Evolutionary conservation across 2,329 filamentous ascomycete genomes (phyloP).

Genomic region (Stachybotrys elegans): DNA sequence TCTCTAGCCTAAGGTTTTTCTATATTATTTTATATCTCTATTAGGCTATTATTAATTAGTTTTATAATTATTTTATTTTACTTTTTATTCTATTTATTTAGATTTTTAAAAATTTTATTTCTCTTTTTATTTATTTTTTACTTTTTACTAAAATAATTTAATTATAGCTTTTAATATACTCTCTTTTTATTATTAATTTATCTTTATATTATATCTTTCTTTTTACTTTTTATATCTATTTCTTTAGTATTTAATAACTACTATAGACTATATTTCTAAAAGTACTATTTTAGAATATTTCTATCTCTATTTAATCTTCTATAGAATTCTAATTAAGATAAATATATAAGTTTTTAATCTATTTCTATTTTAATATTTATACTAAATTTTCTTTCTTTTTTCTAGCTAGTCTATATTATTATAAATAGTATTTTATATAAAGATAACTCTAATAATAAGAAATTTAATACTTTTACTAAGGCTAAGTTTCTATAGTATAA

Average conservation of each 20-base stretch:
- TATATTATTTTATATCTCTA: too few relatives aligned
- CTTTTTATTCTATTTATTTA: conserved; percentile 1
- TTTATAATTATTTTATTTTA: conserved; percentile 1
- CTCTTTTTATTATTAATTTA: conserved; percentile 1
- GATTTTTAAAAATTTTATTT: conserved; percentile 1
- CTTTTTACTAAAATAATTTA: conserved; percentile 1
- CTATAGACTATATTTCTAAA: conserved; percentile 2
- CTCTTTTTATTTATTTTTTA: conserved; percentile 1
- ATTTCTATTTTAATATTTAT: conserved; percentile 2
- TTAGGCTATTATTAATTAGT: not conserved
- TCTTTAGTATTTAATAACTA: conserved; percentile 3
- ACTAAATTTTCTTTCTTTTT: conserved; percentile 3
- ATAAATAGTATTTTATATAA: conserved; percentile 1
- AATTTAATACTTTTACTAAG: conserved; percentile 2
- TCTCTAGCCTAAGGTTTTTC: too few relatives aligned
- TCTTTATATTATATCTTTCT: conserved; percentile 2
- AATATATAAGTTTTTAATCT: conserved; percentile 1
- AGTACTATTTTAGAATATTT: not conserved
- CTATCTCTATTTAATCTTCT: conserved; percentile 4
- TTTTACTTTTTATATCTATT: not conserved
- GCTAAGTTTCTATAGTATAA: not conserved
- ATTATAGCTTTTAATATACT: conserved; percentile 1
- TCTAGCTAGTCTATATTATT: conserved; percentile 4
- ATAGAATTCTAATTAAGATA: conserved; percentile 1
- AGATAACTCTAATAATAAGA: not conserved